Base-by-base conservation (phyloP, 768 basidiomycete genomes). In the Hydnomerulius pinastri region DNA sequence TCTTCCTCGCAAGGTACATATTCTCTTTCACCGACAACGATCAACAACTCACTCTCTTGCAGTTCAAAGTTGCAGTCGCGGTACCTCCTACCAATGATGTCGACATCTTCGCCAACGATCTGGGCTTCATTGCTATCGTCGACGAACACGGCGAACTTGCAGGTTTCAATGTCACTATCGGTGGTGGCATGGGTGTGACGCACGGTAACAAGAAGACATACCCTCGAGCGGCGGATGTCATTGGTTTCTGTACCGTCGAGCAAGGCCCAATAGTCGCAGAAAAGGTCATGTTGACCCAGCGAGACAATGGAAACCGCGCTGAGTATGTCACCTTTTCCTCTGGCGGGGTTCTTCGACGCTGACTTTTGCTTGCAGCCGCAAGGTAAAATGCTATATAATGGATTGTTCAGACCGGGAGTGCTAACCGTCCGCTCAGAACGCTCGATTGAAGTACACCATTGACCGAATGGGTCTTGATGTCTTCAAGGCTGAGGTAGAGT, bases 151-250 rank as follows among this genome's bases (percentile, higher is more conserved):
- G 92, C 43, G 78, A 88, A 55, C 73, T 99, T 17, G 77, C 79
- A 46, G 97, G 97, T 36, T 99, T 97, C 80, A 97, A 99, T 65
- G 94, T 99, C 45, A 71, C 86, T 13, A 76, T 92, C 37, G 97
- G 97, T 49, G 97, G 97, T 59, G 97, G 97, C 42, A 99, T 99
- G 97, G 97, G 97, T 69, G 97, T 98, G 37, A 98, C 97, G 1
- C 96, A 98, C 61, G 93, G 93, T 28, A 96, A 92, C 79, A 98
- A 98, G 77, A 95, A 97, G 77, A 99, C 97, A 0, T 98, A 98
- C 67, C 97, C 97, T 39, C 87, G 97, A 45, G 70, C 86, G 38
- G 93, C 83, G 24, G 86, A 87, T 61, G 72, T 97, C 40, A 81
- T 99, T 54, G 97, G 97, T 43, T 99, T 98, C 78, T 93, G 92